phyloP scores from a whole-genome alignment of 306 rosid genomes.

The Vicia faba region DNA sequence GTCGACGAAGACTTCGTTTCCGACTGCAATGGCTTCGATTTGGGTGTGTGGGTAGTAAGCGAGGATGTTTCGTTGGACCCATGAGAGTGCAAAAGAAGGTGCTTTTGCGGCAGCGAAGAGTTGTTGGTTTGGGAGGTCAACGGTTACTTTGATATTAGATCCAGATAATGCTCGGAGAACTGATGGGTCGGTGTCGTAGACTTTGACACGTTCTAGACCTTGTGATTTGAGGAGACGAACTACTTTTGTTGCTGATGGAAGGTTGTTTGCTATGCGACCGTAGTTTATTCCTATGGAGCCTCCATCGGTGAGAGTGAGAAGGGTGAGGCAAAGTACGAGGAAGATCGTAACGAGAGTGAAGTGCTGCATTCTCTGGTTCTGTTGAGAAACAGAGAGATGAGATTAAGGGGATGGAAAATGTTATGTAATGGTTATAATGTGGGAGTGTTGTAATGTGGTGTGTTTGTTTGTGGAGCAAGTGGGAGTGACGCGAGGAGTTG shows the following conservation, averaged over 20 bases:
- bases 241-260: constrained; percentile 74
- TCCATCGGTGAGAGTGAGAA: constrained; percentile 55
- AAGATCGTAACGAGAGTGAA: constrained; percentile 24
- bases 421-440: neutral
- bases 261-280: constrained; percentile 82
- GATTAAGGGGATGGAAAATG: no score
- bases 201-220: constrained; percentile 68
- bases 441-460: constrained; percentile 17
- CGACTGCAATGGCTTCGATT: constrained; percentile 96
- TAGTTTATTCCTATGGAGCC: constrained; percentile 91
- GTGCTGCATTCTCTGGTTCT: constrained; percentile 51
- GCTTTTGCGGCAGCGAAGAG: constrained; percentile 67
- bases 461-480: constrained; percentile 14
- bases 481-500: constrained; percentile 26
- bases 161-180: constrained; percentile 77
- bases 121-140: constrained; percentile 87
- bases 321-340: constrained; percentile 38
- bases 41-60: constrained; percentile 75
- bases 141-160: constrained; percentile 73
- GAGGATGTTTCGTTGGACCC: constrained; percentile 78
- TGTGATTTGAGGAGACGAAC: constrained; percentile 68
- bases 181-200: constrained; percentile 87
- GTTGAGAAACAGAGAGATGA: constrained; percentile 45
- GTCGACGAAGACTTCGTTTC: constrained; percentile 92
- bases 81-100: constrained; percentile 64